Evolutionary conservation across 441 rosid genomes (phyloP), one percentile per base, ranked within the genome.

Genomic region (Eutrema salsugineum): DNA sequence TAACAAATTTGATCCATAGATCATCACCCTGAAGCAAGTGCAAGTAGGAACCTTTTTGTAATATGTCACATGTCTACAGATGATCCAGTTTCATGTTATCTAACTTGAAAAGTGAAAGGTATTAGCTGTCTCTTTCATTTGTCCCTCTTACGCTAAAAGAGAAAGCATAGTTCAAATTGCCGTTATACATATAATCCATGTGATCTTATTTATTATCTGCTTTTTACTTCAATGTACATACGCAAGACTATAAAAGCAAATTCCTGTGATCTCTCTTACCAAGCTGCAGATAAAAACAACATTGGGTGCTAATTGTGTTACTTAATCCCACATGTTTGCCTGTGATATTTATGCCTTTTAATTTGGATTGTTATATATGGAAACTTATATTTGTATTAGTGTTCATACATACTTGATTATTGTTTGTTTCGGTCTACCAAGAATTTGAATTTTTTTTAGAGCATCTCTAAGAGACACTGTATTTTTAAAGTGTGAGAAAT

Each of bases 101-200:
- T 39, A 19, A 53, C 55, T 56, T 47, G 55, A 39, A 63, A 69
- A 69, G 71, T 75, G 53, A 62, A 53, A 61, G 49, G 53, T 47
- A 69, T 36, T 60, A 74, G 76, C 68, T 70, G 63, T 76, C 63
- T 40, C 33, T 76, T 70, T 70, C 72, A 16, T 49, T 50, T 27
- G 60, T 49, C 39, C 3, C 6, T 24, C 68, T 44, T 50, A 22
- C 30, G 27, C 17, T 57, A 11, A 14, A 39, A 32, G 42, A 43
- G 51, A 40, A 58, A 44, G 12, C 70, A 66, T 74, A 66, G 63
- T 63, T 55, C 70, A 47, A 53, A 56, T 46, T 62, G 74, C 35
- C 17, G n/a, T 69, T 63, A 20, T 32, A 42, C 79, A 69, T 63
- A 57, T 48, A 57, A 35, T 70, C 33, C 75, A 38, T 76, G 75